phyloP scores from a whole-genome alignment of 116 monocot genomes.

The Dioscorea cayenensis region DNA sequence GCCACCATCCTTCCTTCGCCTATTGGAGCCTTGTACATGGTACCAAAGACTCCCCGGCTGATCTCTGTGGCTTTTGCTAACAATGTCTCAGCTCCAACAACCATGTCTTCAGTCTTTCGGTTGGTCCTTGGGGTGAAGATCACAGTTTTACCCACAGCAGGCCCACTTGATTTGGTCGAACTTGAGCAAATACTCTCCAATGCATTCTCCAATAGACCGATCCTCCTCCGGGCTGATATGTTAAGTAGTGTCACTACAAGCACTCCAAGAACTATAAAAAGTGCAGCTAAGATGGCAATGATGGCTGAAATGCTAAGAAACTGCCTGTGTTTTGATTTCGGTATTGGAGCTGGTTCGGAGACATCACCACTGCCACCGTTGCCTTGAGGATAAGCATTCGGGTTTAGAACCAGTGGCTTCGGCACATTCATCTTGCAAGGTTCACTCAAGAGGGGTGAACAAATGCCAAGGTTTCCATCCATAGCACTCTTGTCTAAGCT shows the following conservation, averaged over 20 bases:
- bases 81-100: conserved; percentile 34
- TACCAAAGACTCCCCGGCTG: conserved; percentile 55
- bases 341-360: not conserved
- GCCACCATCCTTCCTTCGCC: conserved; percentile 34
- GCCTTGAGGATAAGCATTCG: conserved; percentile 35
- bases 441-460: conserved; percentile 57
- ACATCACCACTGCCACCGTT: conserved; percentile 2
- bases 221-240: conserved; percentile 40
- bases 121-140: conserved; percentile 38
- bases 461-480: conserved; percentile 65
- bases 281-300: conserved; percentile 54
- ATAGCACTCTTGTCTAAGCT: conserved; percentile 56
- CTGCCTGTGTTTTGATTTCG: conserved; percentile 16
- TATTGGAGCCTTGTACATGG: conserved; percentile 48
- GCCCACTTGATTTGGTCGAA: conserved; percentile 38
- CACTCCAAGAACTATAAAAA: conserved; percentile 49
- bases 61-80: conserved; percentile 64
- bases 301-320: conserved; percentile 67
- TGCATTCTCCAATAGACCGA: conserved; percentile 44
- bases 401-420: conserved; percentile 83
- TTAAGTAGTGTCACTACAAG: conserved; percentile 51
- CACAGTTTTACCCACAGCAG: conserved; percentile 55
- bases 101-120: conserved; percentile 37
- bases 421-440: conserved; percentile 78
- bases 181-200: conserved; percentile 63